These are phyloP conservation scores for Akanthomyces uredinophilus DNA, from an alignment of 2,329 filamentous ascomycete species.

Conservation along the genomic window DNA sequence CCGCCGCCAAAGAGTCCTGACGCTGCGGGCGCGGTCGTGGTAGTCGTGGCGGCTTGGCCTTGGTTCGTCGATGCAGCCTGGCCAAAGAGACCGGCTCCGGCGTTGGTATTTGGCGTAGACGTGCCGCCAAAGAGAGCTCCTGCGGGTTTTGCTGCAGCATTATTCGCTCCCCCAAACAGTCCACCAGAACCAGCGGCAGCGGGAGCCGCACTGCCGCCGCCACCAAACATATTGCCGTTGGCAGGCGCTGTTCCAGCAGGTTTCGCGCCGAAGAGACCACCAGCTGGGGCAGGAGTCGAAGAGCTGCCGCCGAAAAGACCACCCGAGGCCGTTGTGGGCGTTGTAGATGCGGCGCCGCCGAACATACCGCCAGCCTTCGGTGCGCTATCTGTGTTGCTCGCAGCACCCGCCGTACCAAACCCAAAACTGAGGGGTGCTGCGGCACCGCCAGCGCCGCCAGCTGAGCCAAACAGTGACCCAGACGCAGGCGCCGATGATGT, in stretches of 20 bases:
- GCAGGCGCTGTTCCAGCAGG: conserved; percentile 22
- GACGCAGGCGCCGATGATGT: conserved; percentile 33
- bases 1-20: conserved; percentile 27
- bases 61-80: conserved; percentile 17
- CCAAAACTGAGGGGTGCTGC: conserved; percentile 23
- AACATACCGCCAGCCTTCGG: conserved; percentile 6
- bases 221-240: conserved; percentile 36
- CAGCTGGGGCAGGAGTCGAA: conserved; percentile 3
- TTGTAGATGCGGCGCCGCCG: conserved; percentile 8
- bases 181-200: conserved; percentile 34
- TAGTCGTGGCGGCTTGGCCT: conserved; percentile 16
- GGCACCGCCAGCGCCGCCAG: conserved; percentile 20
- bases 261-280: conserved; percentile 19
- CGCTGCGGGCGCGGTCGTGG: conserved; percentile 22
- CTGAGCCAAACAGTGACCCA: conserved; percentile 24
- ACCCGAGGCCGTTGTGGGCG: conserved; percentile 16
- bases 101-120: conserved; percentile 21
- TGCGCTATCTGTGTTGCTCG: conserved; percentile 7
- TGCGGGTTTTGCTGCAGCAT: conserved; percentile 24
- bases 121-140: conserved; percentile 20
- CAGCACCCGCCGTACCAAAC: conserved; percentile 23
- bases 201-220: conserved; percentile 25
- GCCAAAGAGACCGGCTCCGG: conserved; percentile 22
- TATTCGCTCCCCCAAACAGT: conserved; percentile 34
- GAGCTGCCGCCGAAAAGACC: conserved; percentile 22